Conservation (phyloP, 495 filamentous ascomycete genomes). For the Trichoderma virens region DNA sequence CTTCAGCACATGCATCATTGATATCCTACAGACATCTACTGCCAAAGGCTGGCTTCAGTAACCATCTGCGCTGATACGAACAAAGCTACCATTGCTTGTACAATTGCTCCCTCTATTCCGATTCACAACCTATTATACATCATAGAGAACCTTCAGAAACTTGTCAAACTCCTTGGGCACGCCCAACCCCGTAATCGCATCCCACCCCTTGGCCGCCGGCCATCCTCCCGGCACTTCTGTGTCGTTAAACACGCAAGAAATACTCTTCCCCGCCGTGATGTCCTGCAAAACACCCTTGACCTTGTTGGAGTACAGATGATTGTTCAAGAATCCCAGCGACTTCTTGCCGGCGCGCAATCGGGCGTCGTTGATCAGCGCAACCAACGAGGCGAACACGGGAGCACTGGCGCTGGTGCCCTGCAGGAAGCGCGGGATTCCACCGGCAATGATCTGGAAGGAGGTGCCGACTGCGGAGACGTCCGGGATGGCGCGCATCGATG, state of each 20-base stretch:
- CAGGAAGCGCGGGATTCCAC: constrained; percentile 24
- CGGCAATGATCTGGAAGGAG: constrained; percentile 28
- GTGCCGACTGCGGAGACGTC: constrained; percentile 50
- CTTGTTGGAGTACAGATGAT: constrained; percentile 24
- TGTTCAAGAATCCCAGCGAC: constrained; percentile 33
- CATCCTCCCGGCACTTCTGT: constrained; percentile 22
- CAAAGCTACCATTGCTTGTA: too few relatives aligned
- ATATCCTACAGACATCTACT: too few relatives aligned
- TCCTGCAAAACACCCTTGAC: constrained; percentile 25
- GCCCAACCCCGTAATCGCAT: constrained; percentile 33
- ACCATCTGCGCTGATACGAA: too few relatives aligned
- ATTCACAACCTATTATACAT: not conserved
- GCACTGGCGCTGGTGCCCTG: constrained; percentile 34
- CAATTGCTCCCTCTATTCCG: not conserved
- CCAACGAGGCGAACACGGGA: constrained; percentile 33
- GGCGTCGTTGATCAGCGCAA: constrained; percentile 33
- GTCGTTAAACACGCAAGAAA: constrained; percentile 26
- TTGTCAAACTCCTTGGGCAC: constrained; percentile 28
- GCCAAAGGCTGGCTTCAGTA: too few relatives aligned
- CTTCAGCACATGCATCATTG: too few relatives aligned
- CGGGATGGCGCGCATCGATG: constrained; percentile 59
- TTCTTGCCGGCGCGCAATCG: constrained; percentile 31
- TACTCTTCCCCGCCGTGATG: constrained; percentile 25
- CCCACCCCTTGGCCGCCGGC: constrained; percentile 27
- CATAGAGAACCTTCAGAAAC: constrained; percentile 21